phyloP scores from a whole-genome alignment of 129 eudicot species.

The Saposhnikovia divaricata region DNA sequence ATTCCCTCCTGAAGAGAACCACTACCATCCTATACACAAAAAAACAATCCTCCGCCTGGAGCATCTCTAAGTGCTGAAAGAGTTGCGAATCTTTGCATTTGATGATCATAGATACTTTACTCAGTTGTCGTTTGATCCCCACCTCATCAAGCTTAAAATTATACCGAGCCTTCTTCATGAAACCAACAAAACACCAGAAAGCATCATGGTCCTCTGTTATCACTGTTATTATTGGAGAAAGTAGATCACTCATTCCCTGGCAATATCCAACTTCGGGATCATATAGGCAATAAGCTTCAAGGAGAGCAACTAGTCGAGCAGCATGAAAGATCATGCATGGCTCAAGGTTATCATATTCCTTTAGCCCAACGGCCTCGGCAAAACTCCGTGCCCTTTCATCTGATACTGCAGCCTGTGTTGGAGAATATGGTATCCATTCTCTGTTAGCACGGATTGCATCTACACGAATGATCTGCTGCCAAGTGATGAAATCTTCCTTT shows the following conservation, averaged over 20 bases:
- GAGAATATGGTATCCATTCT: conserved; percentile 59
- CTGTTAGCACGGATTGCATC: conserved; percentile 77
- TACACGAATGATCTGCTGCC: conserved; percentile 82
- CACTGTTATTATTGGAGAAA: conserved; percentile 67
- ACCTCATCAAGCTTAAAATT: conserved; percentile 77
- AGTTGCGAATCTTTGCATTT: conserved; percentile 65
- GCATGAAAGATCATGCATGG: conserved; percentile 72
- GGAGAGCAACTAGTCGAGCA: conserved; percentile 74
- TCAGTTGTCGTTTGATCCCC: conserved; percentile 61
- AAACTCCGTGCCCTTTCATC: conserved; percentile 53
- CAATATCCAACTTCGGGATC: conserved; percentile 87
- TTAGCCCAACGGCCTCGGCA: conserved; percentile 67
- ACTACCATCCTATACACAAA: conserved; percentile 85
- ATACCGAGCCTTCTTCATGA: conserved; percentile 75
- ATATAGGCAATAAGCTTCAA: conserved; percentile 70
- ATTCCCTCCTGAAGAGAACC: conserved; percentile 72
- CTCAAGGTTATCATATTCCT: conserved; percentile 67
- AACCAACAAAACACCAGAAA: conserved; percentile 82
- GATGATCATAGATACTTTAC: conserved; percentile 58
- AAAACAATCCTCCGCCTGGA: conserved; percentile 75
- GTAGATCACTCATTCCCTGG: conserved; percentile 92
- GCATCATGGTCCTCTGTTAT: conserved; percentile 63
- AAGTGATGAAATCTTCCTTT: conserved; percentile 59
- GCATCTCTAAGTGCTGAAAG: conserved; percentile 60
- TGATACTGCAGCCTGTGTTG: conserved; percentile 46